These are phyloP conservation scores for Discostella pseudostelligera DNA, from an alignment of 108 stramenopile genomes.

Conservation along the genomic window DNA sequence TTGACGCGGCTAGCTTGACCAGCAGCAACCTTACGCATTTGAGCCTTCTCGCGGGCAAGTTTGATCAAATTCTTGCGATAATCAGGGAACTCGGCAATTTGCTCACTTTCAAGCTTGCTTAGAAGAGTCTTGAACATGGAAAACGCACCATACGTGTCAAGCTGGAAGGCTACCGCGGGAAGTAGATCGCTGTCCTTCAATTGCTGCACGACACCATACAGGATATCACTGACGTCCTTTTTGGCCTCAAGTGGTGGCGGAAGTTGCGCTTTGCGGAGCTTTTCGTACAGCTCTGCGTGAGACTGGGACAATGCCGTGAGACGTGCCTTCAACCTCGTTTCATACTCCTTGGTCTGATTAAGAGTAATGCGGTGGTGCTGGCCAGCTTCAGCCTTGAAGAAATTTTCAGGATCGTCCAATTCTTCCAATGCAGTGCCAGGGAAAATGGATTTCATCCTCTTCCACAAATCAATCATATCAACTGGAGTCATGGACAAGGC, in stretches of 20 bases:
- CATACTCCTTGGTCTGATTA: slow-evolving; percentile 95
- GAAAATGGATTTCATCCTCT: slow-evolving; percentile 78
- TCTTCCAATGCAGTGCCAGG: slow-evolving; percentile 80
- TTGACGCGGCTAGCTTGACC: slow-evolving; percentile 87
- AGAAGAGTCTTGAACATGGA: slow-evolving; percentile 96
- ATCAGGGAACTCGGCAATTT: slow-evolving; percentile 88
- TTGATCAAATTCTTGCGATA: slow-evolving; percentile 91
- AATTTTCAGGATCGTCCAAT: slow-evolving; percentile 91
- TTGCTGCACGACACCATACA: slow-evolving; percentile 82
- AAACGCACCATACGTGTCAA: slow-evolving; percentile 96
- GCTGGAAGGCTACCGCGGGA: slow-evolving; percentile 97
- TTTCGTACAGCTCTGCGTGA: slow-evolving; percentile 84
- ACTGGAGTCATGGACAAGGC: slow-evolving; percentile 93
- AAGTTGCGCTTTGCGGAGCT: slow-evolving; percentile 71
- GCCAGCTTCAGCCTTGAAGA: slow-evolving; percentile 80
- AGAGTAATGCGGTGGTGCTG: slow-evolving; percentile 93
- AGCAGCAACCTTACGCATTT: slow-evolving; percentile 87
- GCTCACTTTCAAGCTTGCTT: slow-evolving; percentile 84
- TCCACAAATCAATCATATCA: slow-evolving; percentile 95
- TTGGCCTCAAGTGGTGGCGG: slow-evolving; percentile 77
- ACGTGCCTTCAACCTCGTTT: slow-evolving; percentile 86
- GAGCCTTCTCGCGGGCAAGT: slow-evolving; percentile 83
- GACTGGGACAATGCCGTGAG: slow-evolving; percentile 76
- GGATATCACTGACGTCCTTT: slow-evolving; percentile 81
- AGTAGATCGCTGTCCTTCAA: slow-evolving; percentile 84